Evolutionary conservation across 2,329 filamentous ascomycete species (phyloP).

Genomic region (Alternaria consortialis): DNA sequence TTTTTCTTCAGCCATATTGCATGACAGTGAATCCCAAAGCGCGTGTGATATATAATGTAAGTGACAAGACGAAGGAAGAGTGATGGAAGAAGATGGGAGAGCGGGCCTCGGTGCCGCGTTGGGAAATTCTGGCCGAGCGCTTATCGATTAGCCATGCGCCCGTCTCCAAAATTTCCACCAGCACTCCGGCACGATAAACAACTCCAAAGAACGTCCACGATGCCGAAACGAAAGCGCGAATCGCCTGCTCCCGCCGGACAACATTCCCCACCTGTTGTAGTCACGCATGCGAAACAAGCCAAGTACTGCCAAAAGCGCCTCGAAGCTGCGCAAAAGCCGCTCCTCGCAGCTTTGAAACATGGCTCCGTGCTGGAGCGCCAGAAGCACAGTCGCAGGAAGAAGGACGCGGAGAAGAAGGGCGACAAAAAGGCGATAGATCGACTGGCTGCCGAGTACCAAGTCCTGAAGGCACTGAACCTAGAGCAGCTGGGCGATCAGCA

Average conservation of each 20-base stretch:
- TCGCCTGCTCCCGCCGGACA: slow-evolving; percentile 20
- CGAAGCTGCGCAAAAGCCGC: slow-evolving; percentile 64
- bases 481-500: slow-evolving; percentile 61
- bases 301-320: slow-evolving; percentile 55
- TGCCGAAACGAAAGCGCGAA: slow-evolving; percentile 49
- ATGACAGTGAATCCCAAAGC: neutral
- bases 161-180: slow-evolving; percentile 21
- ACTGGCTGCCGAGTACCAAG: slow-evolving; percentile 69
- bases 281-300: slow-evolving; percentile 25
- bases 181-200: slow-evolving; percentile 6
- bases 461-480: slow-evolving; percentile 66
- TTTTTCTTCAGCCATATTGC: neutral
- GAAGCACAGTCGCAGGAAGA: slow-evolving; percentile 71
- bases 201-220: slow-evolving; percentile 16
- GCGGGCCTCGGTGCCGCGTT: neutral
- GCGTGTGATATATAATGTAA: neutral
- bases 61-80: neutral
- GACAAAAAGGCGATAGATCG: slow-evolving; percentile 62
- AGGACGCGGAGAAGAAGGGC: slow-evolving; percentile 59
- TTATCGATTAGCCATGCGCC: slow-evolving; percentile 20
- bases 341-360: slow-evolving; percentile 71
- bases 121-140: neutral
- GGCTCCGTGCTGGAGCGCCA: slow-evolving; percentile 82
- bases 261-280: neutral
- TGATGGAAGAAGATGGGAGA: neutral